A percentile compares a stretch with the other conserved stretches of the same genome.
phyloP scores from a whole-genome alignment of 2,329 filamentous ascomycete genomes.

The Colletotrichum coccodes region DNA sequence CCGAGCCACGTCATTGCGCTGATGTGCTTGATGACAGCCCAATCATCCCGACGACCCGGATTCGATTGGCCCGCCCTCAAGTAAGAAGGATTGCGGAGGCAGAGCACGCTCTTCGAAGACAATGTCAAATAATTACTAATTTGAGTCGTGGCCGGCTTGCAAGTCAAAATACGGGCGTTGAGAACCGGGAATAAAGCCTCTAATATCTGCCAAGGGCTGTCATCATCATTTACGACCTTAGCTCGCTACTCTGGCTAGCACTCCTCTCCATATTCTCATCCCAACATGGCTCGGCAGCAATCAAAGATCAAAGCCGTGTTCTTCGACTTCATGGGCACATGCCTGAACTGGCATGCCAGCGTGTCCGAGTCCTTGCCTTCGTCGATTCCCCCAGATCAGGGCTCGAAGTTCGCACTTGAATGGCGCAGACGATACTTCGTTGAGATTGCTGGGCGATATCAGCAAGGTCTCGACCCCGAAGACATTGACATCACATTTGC shows the following conservation, averaged over 20 bases:
- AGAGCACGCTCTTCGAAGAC: background rate
- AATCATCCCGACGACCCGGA: background rate
- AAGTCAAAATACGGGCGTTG: too few relatives aligned
- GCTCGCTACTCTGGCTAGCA: too few relatives aligned
- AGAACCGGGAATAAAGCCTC: too few relatives aligned
- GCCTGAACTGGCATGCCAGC: conserved; percentile 62
- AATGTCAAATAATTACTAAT: background rate
- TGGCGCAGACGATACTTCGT: conserved; percentile 63
- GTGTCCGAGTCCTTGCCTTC: conserved; percentile 47
- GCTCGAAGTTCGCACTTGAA: conserved; percentile 55
- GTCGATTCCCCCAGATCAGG: conserved; percentile 40
- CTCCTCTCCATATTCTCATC: background rate
- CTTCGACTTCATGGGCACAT: conserved; percentile 70
- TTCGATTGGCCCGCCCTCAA: too few relatives aligned
- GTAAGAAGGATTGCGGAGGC: background rate
- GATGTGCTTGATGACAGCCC: background rate
- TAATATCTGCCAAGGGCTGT: too few relatives aligned
- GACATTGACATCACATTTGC: conserved; percentile 63
- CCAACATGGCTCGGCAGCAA: background rate
- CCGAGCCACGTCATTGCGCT: background rate
- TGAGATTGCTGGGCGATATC: conserved; percentile 51
- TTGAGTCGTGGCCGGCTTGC: too few relatives aligned
- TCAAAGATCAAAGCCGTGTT: conserved; percentile 56
- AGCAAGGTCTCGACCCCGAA: conserved; percentile 48
- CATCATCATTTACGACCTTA: too few relatives aligned